Evolutionary conservation across 768 basidiomycete species (phyloP), one percentile per base, ranked within the genome.

Genomic region (Leccinum truebloodii): DNA sequence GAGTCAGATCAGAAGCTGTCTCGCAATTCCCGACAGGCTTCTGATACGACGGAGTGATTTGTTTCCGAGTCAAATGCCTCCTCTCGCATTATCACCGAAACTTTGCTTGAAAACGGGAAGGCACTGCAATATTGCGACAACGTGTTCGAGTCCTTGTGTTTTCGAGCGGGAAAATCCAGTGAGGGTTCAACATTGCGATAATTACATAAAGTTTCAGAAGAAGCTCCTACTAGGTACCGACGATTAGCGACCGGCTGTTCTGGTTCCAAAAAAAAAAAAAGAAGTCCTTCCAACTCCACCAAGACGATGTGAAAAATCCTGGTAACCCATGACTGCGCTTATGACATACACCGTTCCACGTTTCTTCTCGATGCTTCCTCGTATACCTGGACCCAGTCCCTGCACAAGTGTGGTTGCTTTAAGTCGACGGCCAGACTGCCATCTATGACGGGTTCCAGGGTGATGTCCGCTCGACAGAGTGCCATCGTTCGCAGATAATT

Each of bases 401-500:
- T 70, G 34, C 68, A 69, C 61, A 70, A 10, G 41, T 69, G 68
- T 26, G 69, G 69, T 20, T 71, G 69, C 39, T 53, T 63, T 18
- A 63, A 41, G 54, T 69, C 69, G 28, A 71, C 68, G 13, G 59
- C 48, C 4, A 70, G 51, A 52, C 35, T 61, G 6, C 26, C 50
- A 20, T 64, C 48, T 30, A 71, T 37, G n/a, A 71, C 80, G 0
- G 76, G 76, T 52, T 84, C 83, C 35, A 85, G 70, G 1, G 81
- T 82, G 28, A 78, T 69, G 64, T 83, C 82, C 12, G 81, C 77
- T 9, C 71, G 67, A 63, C 83, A 85, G 26, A 84, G 71, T 0
- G 74, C 69, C 69, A 73, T 75, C 64, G 81, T 75, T 16, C 82
- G 72, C 52, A 85, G 67, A 65, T 82, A 83, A 54, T 81, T 81